Conservation (phyloP, 345 rosid species). For the Viola odorata region DNA sequence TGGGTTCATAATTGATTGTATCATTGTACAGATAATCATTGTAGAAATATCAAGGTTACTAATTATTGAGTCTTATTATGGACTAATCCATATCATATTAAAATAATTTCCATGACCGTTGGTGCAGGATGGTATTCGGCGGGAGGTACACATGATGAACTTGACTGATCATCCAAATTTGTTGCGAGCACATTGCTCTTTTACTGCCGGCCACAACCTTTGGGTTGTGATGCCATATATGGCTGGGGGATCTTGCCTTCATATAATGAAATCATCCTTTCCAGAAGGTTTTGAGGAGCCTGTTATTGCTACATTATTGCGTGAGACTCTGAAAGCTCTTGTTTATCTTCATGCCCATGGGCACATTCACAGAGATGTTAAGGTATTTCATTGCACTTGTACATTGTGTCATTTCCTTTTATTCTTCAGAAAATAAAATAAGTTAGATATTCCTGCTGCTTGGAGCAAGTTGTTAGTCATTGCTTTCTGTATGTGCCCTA, state of each 20-base stretch:
- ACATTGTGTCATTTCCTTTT: background rate
- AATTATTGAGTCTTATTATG: no score
- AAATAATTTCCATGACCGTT: constrained; percentile 7
- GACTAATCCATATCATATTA: background rate
- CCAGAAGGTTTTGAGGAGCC: constrained; percentile 94
- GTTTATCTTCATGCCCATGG: constrained; percentile 92
- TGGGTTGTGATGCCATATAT: constrained; percentile 99
- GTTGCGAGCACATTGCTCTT: constrained; percentile 85
- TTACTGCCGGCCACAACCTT: constrained; percentile 68
- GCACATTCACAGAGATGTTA: constrained; percentile 97
- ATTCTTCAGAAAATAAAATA: no score
- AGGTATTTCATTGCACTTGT: constrained; percentile 39
- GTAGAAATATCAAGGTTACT: no score
- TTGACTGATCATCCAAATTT: constrained; percentile 83
- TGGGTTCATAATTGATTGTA: no score
- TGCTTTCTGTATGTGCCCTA: background rate
- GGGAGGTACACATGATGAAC: constrained; percentile 96
- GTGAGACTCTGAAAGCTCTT: constrained; percentile 90
- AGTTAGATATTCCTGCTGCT: background rate
- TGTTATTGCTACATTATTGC: constrained; percentile 82
- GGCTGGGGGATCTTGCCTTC: constrained; percentile 98
- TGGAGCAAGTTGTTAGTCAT: background rate
- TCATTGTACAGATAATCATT: no score
- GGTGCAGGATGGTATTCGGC: constrained; percentile 86
- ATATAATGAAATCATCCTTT: constrained; percentile 75